Evolutionary conservation across 768 basidiomycete species (phyloP).

Genomic region (Collybiopsis luxurians): DNA sequence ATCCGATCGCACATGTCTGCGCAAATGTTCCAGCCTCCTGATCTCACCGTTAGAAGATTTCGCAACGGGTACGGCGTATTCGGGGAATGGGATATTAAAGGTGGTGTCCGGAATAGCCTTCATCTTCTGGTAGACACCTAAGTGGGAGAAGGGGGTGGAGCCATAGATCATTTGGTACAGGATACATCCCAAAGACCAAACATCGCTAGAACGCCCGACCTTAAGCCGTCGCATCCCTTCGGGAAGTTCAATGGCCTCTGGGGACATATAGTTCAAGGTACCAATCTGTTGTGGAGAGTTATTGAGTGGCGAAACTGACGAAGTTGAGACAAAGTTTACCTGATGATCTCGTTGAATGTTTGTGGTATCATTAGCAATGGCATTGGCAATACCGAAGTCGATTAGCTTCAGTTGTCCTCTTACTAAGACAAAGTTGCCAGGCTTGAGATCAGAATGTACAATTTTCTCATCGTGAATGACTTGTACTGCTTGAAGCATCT

Average conservation of each 20-base stretch:
- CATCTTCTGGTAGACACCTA: constrained; percentile 87
- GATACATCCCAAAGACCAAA: constrained; percentile 98
- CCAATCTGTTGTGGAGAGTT: constrained; percentile 61
- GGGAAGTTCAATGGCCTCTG: constrained; percentile 89
- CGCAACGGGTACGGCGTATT: constrained; percentile 54
- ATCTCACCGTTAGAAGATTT: constrained; percentile 21
- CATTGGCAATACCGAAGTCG: constrained; percentile 99
- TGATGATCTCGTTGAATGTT: constrained; percentile 97
- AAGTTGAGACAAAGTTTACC: constrained; percentile 38
- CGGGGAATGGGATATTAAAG: constrained; percentile 81
- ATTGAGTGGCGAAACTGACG: background rate
- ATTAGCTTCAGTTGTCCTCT: constrained; percentile 95
- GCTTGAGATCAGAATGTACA: constrained; percentile 97
- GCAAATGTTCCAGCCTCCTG: constrained; percentile 66
- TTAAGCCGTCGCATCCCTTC: constrained; percentile 88
- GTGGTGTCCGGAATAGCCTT: constrained; percentile 82
- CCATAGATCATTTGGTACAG: constrained; percentile 99
- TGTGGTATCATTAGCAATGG: constrained; percentile 97
- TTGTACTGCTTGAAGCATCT: constrained; percentile 99
- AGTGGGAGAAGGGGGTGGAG: constrained; percentile 85
- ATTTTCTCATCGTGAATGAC: constrained; percentile 98
- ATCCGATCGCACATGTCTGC: constrained; percentile 63
- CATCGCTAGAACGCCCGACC: constrained; percentile 93
- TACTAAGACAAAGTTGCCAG: constrained; percentile 97
- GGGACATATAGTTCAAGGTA: constrained; percentile 98